phyloP scores from a whole-genome alignment of 2,329 filamentous ascomycete genomes.

The Stromatinia cepivora region DNA sequence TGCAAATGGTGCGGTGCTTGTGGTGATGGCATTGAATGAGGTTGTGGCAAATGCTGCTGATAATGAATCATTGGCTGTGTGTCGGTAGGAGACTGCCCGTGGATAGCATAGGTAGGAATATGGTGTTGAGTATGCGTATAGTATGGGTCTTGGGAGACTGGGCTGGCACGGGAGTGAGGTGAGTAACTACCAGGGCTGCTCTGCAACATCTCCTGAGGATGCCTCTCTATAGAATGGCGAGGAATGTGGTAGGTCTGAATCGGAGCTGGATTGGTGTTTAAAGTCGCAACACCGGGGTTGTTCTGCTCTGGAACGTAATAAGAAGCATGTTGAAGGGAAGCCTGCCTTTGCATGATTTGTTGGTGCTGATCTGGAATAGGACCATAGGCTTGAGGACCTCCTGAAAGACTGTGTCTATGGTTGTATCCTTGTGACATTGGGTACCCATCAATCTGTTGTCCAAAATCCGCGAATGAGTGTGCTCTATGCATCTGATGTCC shows the following conservation, averaged over 20 bases:
- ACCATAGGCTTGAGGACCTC: conserved; percentile 48
- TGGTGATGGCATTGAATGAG: conserved; percentile 37
- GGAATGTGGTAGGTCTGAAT: conserved; percentile 49
- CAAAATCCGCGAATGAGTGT: conserved; percentile 57
- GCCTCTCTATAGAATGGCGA: conserved; percentile 44
- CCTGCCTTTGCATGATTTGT: conserved; percentile 43
- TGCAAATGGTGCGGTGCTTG: conserved; percentile 41
- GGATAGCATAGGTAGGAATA: conserved; percentile 51
- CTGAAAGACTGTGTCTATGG: conserved; percentile 51
- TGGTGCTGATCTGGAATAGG: conserved; percentile 46
- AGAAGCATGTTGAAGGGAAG: conserved; percentile 38
- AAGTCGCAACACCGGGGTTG: conserved; percentile 62
- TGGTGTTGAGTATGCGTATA: conserved; percentile 55
- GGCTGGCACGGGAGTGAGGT: conserved; percentile 54
- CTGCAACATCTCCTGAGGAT: conserved; percentile 52
- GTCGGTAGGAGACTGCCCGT: conserved; percentile 51
- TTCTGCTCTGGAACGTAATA: conserved; percentile 60
- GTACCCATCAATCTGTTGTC: conserved; percentile 44
- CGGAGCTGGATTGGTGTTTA: conserved; percentile 55
- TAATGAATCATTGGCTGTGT: conserved; percentile 45
- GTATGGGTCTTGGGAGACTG: conserved; percentile 54
- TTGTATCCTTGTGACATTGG: conserved; percentile 43
- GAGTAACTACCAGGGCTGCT: conserved; percentile 62
- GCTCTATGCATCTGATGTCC: conserved; percentile 48
- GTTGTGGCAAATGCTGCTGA: conserved; percentile 38